Base-by-base conservation (phyloP, 257 asterid genomes). In the Coffea canephora region DNA sequence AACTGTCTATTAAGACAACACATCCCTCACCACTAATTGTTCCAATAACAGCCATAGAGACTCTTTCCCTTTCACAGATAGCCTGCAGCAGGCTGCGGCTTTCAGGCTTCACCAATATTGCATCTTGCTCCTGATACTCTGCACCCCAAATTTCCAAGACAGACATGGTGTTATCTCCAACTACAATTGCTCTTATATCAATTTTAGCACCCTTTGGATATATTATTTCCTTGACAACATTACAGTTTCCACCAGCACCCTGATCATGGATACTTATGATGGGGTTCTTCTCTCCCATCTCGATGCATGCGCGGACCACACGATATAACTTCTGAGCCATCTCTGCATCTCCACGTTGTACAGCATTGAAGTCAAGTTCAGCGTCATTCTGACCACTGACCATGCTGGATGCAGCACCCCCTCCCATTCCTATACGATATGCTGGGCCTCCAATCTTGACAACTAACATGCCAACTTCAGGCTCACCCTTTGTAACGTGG, bases 331-430 rank as follows among this genome's bases (percentile, higher is more conserved):
- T 93, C 57, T 95, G 98, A 0, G 97, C 94, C 98, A 95, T 95
- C 91, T 95, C 98, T 16, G 98, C 99, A 86, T 95, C 94, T 45
- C 94, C 97, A 61, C 97, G 97, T 75, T 91, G 97, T 41, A 91
- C 94, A 4, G 92, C 97, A 69, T 95, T 93, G 80, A 95, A 95
- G 80, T 95, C 99, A 62, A 95, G 93, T 83, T 95, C 98, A 21
- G 95, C 96, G 72, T 88, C 91, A 59, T 95, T 95, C 84, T 95
- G 99, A 69, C 99, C 99, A 83, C 99, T 95, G 68, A 93, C 99
- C 99, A 95, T 95, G 88, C 97, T 95, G 70, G 99, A 95, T 18
- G 99, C 98, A 81, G 99, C 99, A 82, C 99, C 98, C 77, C 98
- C 97, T 13, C 98, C 98, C 99, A 95, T 93, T 62, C 98, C 99